These are phyloP conservation scores for Phaeoacremonium minimum DNA, from an alignment of 2,329 filamentous ascomycete species.

Conservation along the genomic window DNA sequence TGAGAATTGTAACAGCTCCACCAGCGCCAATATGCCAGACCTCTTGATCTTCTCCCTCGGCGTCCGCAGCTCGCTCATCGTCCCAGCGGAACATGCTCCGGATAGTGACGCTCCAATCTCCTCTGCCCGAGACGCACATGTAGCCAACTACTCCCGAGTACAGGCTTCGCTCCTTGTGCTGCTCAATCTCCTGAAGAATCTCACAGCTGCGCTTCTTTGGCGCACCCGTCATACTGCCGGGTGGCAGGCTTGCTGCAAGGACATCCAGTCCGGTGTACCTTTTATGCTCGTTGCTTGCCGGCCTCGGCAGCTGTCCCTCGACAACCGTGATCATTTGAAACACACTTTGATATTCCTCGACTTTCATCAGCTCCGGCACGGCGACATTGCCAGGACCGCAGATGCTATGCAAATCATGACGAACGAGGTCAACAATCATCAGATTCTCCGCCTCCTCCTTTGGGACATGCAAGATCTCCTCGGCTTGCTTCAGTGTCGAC, in stretches of 20 bases:
- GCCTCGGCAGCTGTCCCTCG: conserved; percentile 56
- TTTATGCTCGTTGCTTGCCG: conserved; percentile 6
- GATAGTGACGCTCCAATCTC: conserved; percentile 90
- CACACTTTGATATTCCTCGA: conserved; percentile 88
- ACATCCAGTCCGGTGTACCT: conserved; percentile 66
- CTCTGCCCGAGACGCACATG: conserved; percentile 77
- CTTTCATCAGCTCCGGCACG: conserved; percentile 74
- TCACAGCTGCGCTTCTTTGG: conserved; percentile 92
- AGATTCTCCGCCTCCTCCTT: conserved; percentile 96
- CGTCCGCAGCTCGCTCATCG: conserved; percentile 45
- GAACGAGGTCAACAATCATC: conserved; percentile 97
- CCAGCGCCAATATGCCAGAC: conserved; percentile 85
- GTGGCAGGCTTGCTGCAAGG: conserved; percentile 73
- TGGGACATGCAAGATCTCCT: conserved; percentile 67
- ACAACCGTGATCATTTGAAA: conserved; percentile 91
- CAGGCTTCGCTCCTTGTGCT: conserved; percentile 59
- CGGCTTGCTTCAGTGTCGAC: conserved; percentile 67
- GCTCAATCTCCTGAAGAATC: conserved; percentile 68
- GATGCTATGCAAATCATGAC: conserved; percentile 86
- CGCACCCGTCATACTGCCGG: conserved; percentile 94
- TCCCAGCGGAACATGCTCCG: conserved; percentile 74
- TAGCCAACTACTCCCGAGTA: conserved; percentile 91
- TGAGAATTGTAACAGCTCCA: conserved; percentile 83
- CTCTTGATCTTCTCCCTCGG: conserved; percentile 34
- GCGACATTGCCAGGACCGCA: conserved; percentile 69